A percentile compares a stretch with the other conserved stretches of the same genome.
These are phyloP conservation scores for Pisolithus albus DNA, from an alignment of 768 basidiomycete species.

Conservation along the genomic window DNA sequence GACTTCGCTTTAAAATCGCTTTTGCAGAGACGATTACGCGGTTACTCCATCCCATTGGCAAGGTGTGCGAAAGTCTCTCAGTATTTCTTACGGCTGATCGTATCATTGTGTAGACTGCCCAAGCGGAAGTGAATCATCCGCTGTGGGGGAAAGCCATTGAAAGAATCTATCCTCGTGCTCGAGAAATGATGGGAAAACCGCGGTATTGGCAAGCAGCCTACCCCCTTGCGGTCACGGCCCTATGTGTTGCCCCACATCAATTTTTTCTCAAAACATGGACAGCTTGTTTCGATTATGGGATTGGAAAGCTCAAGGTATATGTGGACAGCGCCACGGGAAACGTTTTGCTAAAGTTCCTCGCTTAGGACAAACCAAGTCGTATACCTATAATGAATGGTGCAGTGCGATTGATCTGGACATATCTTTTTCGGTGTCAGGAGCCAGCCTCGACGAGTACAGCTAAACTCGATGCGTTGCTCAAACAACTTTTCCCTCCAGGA, in stretches of 20 bases:
- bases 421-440: constrained; percentile 90
- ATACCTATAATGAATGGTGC: constrained; percentile 73
- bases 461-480: constrained; percentile 69
- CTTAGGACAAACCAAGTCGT: constrained; percentile 73
- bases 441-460: constrained; percentile 71
- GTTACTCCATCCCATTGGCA: constrained; percentile 81
- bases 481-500: constrained; percentile 72
- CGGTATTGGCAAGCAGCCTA: constrained; percentile 87
- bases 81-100: neutral
- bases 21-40: constrained; percentile 79
- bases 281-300: constrained; percentile 60
- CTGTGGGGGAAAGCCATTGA: constrained; percentile 92
- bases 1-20: constrained; percentile 70
- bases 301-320: constrained; percentile 74
- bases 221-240: constrained; percentile 71
- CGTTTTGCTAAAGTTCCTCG: constrained; percentile 1
- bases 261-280: constrained; percentile 83
- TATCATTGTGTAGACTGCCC: constrained; percentile 57
- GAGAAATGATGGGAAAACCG: constrained; percentile 80
- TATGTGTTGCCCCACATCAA: constrained; percentile 83
- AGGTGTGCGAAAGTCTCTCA: constrained; percentile 39
- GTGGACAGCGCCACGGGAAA: neutral
- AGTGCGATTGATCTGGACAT: constrained; percentile 84
- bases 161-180: constrained; percentile 71
- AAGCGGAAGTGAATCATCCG: constrained; percentile 93